Percentiles rank a stretch among this genome's conserved stretches.
These are phyloP conservation scores for Mycena floridula DNA, from an alignment of 768 basidiomycete species.

Conservation along the genomic window DNA sequence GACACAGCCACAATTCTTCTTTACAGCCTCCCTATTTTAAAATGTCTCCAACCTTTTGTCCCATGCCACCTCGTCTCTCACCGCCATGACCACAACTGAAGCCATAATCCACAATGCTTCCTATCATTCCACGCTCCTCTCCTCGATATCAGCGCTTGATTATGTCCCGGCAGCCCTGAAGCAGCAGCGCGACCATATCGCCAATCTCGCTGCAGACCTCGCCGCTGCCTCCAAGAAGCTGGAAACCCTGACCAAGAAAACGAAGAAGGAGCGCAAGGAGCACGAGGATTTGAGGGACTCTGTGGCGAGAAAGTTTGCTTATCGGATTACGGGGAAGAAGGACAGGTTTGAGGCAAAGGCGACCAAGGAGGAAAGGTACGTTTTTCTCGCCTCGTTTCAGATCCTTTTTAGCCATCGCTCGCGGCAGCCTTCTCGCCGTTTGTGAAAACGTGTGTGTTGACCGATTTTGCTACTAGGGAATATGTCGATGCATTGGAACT, in stretches of 20 bases:
- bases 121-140: conserved; percentile 31
- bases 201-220: conserved; percentile 25
- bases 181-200: conserved; percentile 29
- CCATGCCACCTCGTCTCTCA: too few species aligned
- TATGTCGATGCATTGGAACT: conserved; percentile 39
- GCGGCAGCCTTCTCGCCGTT: not conserved
- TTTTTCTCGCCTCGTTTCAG: not conserved
- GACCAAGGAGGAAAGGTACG: conserved; percentile 40
- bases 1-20: too few species aligned
- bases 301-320: conserved; percentile 29
- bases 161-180: conserved; percentile 31
- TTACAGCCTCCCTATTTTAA: too few species aligned
- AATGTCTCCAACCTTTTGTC: too few species aligned
- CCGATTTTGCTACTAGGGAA: conserved; percentile 24
- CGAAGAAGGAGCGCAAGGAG: conserved; percentile 39
- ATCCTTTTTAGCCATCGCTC: not conserved
- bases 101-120: conserved; percentile 29
- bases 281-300: conserved; percentile 35
- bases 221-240: conserved; percentile 17
- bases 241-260: conserved; percentile 25
- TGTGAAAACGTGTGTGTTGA: not conserved
- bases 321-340: conserved; percentile 33
- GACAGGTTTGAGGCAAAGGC: conserved; percentile 36
- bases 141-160: conserved; percentile 28
- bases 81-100: too few species aligned